Conservation (phyloP, 2,329 filamentous ascomycete genomes). For the Aureobasidium mangrovei region DNA sequence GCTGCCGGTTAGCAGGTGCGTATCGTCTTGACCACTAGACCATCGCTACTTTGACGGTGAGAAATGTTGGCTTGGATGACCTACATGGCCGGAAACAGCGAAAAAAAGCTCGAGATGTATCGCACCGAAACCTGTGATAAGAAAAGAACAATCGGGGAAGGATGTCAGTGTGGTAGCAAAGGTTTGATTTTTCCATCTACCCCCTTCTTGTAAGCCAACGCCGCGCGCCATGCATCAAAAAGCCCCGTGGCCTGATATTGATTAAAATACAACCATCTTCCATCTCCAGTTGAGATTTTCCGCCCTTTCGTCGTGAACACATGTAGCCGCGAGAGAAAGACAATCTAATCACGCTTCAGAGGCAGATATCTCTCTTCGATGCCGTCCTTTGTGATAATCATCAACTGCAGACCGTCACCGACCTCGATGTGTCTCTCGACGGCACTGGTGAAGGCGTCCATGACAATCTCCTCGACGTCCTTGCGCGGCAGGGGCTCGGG, state of each 20-base stretch:
- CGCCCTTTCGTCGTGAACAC: conserved; percentile 5
- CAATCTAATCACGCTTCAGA: conserved; percentile 72
- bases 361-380: conserved; percentile 77
- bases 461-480: conserved; percentile 78
- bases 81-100: too few relatives aligned
- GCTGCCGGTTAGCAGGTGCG: too few relatives aligned
- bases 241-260: conserved; percentile 4
- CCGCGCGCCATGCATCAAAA: conserved; percentile 16
- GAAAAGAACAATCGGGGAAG: too few relatives aligned
- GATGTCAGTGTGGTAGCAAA: background rate
- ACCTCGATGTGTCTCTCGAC: conserved; percentile 97
- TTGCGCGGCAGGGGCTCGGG: conserved; percentile 58
- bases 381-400: conserved; percentile 80
- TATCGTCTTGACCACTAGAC: too few relatives aligned
- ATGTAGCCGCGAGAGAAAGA: background rate
- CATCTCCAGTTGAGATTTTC: background rate
- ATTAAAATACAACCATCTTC: conserved; percentile 7
- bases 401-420: conserved; percentile 89
- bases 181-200: background rate
- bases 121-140: too few relatives aligned
- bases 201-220: conserved; percentile 13
- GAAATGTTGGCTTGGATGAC: too few relatives aligned
- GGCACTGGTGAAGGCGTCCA: conserved; percentile 95
- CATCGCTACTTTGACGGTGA: too few relatives aligned
- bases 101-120: too few relatives aligned